A percentile compares a stretch with the other conserved stretches of the same genome.
phyloP scores from a whole-genome alignment of 768 basidiomycete species.

The Suillus lakei region DNA sequence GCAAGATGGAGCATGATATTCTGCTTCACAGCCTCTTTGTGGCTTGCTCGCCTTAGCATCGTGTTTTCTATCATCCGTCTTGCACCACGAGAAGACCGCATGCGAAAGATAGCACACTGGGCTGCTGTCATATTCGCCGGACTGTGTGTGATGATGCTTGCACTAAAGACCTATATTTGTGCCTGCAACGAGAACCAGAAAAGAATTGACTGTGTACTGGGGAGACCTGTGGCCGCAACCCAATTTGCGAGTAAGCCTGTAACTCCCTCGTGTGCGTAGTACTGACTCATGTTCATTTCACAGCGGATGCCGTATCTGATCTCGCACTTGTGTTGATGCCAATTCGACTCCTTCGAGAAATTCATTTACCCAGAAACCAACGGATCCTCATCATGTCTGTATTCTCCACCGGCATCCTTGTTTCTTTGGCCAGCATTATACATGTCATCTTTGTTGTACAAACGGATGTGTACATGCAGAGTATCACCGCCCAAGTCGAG shows the following conservation, averaged over 20 bases:
- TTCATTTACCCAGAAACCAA: constrained; percentile 14
- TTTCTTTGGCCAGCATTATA: constrained; percentile 13
- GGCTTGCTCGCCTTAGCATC: constrained; percentile 22
- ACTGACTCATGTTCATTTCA: not conserved
- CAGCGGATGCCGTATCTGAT: constrained; percentile 9
- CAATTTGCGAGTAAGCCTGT: constrained; percentile 5
- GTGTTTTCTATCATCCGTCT: constrained; percentile 20
- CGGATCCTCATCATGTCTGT: constrained; percentile 18
- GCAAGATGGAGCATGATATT: not conserved
- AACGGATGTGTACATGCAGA: constrained; percentile 5
- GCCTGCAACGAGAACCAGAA: not conserved
- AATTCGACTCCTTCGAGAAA: constrained; percentile 10
- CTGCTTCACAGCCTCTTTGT: not conserved
- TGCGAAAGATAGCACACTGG: constrained; percentile 6
- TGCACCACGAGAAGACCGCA: not conserved
- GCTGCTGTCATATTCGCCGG: constrained; percentile 13
- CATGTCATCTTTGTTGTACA: constrained; percentile 22
- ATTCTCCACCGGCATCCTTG: constrained; percentile 19
- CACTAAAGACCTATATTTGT: constrained; percentile 18
- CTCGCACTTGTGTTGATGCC: constrained; percentile 3
- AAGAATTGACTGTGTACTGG: constrained; percentile 2
- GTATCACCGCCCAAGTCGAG: constrained; percentile 16
- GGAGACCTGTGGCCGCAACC: not conserved
- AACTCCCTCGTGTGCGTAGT: not conserved
- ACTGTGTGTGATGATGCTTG: constrained; percentile 14